Evolutionary conservation across 2,329 filamentous ascomycete species (phyloP).

Genomic region (Penicillium sp.): DNA sequence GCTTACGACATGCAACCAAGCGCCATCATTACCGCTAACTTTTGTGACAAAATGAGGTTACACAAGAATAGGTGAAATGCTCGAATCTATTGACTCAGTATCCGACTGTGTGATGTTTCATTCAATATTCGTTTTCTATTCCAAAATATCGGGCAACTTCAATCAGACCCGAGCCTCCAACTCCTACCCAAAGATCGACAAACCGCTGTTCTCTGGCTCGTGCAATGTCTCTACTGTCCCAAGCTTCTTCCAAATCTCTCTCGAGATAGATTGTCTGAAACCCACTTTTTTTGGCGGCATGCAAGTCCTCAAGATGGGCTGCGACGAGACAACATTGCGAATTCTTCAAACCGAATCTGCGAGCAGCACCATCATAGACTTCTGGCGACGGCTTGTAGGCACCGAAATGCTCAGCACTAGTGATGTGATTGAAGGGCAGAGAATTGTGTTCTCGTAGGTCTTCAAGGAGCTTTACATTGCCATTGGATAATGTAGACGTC

Average conservation of each 20-base stretch:
- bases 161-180: constrained; percentile 16
- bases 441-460: constrained; percentile 60
- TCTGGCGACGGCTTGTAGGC: constrained; percentile 69
- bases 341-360: constrained; percentile 55
- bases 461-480: constrained; percentile 61
- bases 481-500: constrained; percentile 70
- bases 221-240: constrained; percentile 50
- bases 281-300: constrained; percentile 61
- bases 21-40: too few species aligned
- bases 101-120: neutral
- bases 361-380: constrained; percentile 66
- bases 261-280: constrained; percentile 71
- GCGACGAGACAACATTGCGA: constrained; percentile 71
- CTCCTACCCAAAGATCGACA: constrained; percentile 61
- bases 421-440: constrained; percentile 60
- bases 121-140: constrained; percentile 7
- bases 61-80: too few species aligned
- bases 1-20: too few species aligned
- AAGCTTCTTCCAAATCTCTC: constrained; percentile 63
- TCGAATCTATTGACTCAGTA: neutral
- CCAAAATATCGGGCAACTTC: constrained; percentile 19
- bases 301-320: constrained; percentile 67
- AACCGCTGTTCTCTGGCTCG: constrained; percentile 55
- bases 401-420: constrained; percentile 66
- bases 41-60: too few species aligned